phyloP scores from a whole-genome alignment of 345 rosid genomes.

The Brassica incana region DNA sequence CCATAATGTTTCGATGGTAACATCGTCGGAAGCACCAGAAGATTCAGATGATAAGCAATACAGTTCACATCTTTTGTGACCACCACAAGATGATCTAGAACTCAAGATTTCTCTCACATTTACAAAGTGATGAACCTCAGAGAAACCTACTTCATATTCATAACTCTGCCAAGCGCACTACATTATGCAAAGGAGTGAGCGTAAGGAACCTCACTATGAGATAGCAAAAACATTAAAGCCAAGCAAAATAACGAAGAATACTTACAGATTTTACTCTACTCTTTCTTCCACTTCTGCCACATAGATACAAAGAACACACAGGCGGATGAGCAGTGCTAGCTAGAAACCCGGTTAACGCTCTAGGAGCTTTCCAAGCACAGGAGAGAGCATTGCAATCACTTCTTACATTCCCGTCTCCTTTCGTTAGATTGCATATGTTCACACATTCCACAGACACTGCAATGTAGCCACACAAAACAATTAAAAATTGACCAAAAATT shows the following conservation, averaged over 20 bases:
- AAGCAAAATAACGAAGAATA: constrained; percentile 12
- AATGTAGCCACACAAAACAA: constrained; percentile 29
- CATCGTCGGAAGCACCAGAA: constrained; percentile 43
- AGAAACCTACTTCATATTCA: constrained; percentile 47
- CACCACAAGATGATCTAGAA: constrained; percentile 45
- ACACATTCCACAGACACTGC: constrained; percentile 85
- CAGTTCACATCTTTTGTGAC: constrained; percentile 56
- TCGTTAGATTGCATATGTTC: constrained; percentile 68
- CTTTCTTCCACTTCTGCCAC: constrained; percentile 49
- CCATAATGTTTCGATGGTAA: constrained; percentile 87
- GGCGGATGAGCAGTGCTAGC: constrained; percentile 74
- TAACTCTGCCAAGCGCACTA: constrained; percentile 47
- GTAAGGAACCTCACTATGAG: constrained; percentile 11
- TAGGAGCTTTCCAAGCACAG: constrained; percentile 89
- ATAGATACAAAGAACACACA: constrained; percentile 46
- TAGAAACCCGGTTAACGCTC: constrained; percentile 83
- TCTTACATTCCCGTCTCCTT: constrained; percentile 70
- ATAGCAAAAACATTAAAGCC: constrained; percentile 14
- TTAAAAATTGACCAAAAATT: neutral
- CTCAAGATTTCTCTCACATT: constrained; percentile 46
- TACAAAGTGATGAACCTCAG: constrained; percentile 42
- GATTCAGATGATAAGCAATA: constrained; percentile 51
- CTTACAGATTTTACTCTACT: constrained; percentile 53
- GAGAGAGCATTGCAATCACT: constrained; percentile 75
- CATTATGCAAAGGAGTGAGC: constrained; percentile 26